Conservation (phyloP, 495 filamentous ascomycete genomes). For the Aspergillus cristatus region DNA sequence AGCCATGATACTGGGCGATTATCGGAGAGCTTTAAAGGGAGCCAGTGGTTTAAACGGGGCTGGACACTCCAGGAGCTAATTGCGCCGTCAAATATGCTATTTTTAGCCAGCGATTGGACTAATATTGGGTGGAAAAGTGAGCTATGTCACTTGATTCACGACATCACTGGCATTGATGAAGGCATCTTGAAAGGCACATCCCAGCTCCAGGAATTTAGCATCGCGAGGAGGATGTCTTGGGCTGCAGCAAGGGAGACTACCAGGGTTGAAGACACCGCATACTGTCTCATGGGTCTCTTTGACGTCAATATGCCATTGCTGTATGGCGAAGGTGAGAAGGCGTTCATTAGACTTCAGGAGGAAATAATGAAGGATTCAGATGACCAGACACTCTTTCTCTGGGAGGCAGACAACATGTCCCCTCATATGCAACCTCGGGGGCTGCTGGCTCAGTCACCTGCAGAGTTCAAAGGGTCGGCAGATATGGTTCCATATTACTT, state of each 20-base stretch:
- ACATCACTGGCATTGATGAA: constrained; percentile 3
- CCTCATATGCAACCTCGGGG: neutral
- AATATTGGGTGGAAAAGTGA: neutral
- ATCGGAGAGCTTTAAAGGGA: neutral
- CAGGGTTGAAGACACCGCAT: constrained; percentile 16
- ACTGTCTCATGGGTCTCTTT: constrained; percentile 21
- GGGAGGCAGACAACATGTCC: too few species aligned
- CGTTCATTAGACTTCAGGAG: constrained; percentile 15
- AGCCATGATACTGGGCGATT: neutral
- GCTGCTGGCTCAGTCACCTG: constrained; percentile 1
- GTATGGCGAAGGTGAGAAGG: constrained; percentile 17
- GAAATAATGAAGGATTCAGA: constrained; percentile 14
- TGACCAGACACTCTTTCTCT: constrained; percentile 16
- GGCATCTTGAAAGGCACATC: neutral
- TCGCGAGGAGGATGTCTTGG: constrained; percentile 17
- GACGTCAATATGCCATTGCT: constrained; percentile 18
- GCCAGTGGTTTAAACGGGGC: constrained; percentile 3
- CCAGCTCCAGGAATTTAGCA: constrained; percentile 1
- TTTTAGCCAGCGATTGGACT: constrained; percentile 3
- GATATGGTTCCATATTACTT: constrained; percentile 2
- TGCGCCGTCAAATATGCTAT: constrained; percentile 1
- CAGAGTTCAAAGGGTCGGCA: neutral
- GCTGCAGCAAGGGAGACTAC: constrained; percentile 13
- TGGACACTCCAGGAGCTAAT: constrained; percentile 6
- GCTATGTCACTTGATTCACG: neutral